phyloP scores from a whole-genome alignment of 208 protist genomes.

The Leishmania tropica region DNA sequence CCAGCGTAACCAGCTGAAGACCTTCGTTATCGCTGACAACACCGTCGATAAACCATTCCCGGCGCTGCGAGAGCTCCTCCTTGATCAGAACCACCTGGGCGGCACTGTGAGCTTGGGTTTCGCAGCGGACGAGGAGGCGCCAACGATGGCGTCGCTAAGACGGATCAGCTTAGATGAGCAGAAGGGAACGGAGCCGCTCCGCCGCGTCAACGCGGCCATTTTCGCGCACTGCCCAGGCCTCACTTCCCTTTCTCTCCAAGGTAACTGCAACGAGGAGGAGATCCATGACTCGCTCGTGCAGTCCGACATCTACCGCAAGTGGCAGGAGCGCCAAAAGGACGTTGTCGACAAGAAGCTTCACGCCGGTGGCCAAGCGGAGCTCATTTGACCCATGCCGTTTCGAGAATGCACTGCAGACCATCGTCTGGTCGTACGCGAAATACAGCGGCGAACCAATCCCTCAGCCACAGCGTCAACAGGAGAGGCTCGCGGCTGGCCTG shows the following conservation, averaged over 20 bases:
- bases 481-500: no score
- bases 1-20: conserved; percentile 11
- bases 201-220: conserved; percentile 26
- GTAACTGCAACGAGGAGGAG: conserved; percentile 22
- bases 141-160: conserved; percentile 26
- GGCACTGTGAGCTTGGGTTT: conserved; percentile 32
- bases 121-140: not conserved
- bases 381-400: conserved; percentile 10
- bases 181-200: conserved; percentile 10
- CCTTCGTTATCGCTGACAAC: conserved; percentile 27
- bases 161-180: conserved; percentile 31
- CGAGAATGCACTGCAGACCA: not conserved
- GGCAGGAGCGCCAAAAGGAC: conserved; percentile 25
- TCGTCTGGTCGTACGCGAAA: not conserved
- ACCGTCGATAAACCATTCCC: conserved; percentile 15
- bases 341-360: conserved; percentile 35
- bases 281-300: conserved; percentile 25
- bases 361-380: conserved; percentile 23
- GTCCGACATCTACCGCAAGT: conserved; percentile 32
- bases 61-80: conserved; percentile 39
- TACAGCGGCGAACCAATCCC: not conserved
- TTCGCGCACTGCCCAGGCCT: conserved; percentile 38
- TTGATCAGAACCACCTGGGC: conserved; percentile 38
- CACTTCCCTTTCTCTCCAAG: conserved; percentile 25
- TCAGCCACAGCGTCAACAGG: not conserved